These are phyloP conservation scores for Graphilbum fragrans DNA, from an alignment of 2,329 filamentous ascomycete species.

Conservation along the genomic window DNA sequence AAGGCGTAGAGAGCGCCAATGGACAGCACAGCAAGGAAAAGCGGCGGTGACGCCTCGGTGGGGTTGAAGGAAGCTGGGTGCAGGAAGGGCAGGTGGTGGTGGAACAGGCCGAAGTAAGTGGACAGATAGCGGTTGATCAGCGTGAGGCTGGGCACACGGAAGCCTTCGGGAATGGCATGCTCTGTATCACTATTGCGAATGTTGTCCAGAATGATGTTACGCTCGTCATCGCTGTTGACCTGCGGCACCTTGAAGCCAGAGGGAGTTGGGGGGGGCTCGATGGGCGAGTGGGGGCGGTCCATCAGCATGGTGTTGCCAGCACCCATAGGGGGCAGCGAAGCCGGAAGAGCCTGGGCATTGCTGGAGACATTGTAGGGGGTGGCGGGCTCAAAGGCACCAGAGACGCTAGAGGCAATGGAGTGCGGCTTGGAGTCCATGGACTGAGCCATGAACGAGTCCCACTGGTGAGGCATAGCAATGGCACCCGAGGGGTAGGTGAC, in stretches of 20 bases:
- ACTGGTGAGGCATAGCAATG: conserved; percentile 73
- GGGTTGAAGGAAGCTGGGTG: conserved; percentile 86
- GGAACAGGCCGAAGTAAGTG: conserved; percentile 94
- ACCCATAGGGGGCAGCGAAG: conserved; percentile 56
- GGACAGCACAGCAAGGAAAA: conserved; percentile 81
- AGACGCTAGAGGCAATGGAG: conserved; percentile 54
- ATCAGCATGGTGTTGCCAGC: background rate
- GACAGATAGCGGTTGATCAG: conserved; percentile 85
- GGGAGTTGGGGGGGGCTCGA: conserved; percentile 59
- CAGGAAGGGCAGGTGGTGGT: conserved; percentile 91
- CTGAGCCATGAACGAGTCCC: conserved; percentile 77
- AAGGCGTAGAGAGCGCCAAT: conserved; percentile 96
- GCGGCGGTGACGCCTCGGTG: conserved; percentile 64
- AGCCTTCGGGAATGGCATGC: conserved; percentile 73
- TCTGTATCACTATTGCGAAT: conserved; percentile 73
- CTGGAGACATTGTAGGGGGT: conserved; percentile 48
- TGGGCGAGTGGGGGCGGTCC: conserved; percentile 55
- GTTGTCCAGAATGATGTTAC: conserved; percentile 73
- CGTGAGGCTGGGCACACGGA: conserved; percentile 69
- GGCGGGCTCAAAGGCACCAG: conserved; percentile 57
- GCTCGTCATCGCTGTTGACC: conserved; percentile 72
- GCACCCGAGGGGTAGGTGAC: conserved; percentile 67
- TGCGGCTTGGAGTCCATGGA: conserved; percentile 63
- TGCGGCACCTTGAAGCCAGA: conserved; percentile 63
- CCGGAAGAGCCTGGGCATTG: conserved; percentile 43